Evolutionary conservation across 1,284 basidiomycete genomes (phyloP).

Genomic region (Vanrija sp.): DNA sequence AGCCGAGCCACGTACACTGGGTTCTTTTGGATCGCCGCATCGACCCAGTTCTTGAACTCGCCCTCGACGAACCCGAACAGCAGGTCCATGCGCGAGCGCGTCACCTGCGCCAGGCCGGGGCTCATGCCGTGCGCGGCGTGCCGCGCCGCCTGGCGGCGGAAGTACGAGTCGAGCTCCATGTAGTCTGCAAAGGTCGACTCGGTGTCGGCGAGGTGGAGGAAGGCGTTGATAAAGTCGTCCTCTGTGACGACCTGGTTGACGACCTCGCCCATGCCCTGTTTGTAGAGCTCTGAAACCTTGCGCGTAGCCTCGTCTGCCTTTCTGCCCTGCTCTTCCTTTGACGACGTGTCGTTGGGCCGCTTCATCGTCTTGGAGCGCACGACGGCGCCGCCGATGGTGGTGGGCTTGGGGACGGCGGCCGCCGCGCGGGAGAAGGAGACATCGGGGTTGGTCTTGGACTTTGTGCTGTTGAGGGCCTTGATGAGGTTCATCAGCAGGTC

Average conservation of each 20-base stretch:
- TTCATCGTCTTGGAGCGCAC: constrained; percentile 70
- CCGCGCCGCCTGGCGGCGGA: constrained; percentile 81
- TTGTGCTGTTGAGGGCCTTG: constrained; percentile 57
- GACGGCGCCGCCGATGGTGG: constrained; percentile 46
- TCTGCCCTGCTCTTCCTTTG: not conserved
- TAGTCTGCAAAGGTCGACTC: constrained; percentile 93
- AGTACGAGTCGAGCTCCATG: constrained; percentile 90
- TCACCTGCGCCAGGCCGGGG: constrained; percentile 68
- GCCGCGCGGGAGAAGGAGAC: constrained; percentile 17
- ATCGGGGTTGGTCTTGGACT: constrained; percentile 49
- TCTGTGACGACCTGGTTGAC: constrained; percentile 73
- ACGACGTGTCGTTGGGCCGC: not conserved
- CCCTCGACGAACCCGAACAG: constrained; percentile 88
- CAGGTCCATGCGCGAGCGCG: constrained; percentile 83
- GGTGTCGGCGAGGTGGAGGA: constrained; percentile 84
- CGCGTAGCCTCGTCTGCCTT: constrained; percentile 9
- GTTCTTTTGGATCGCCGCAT: constrained; percentile 70
- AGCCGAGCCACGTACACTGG: constrained; percentile 59
- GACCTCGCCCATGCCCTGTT: constrained; percentile 69
- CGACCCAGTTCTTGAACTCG: constrained; percentile 81
- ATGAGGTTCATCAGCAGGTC: constrained; percentile 62
- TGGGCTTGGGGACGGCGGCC: not conserved
- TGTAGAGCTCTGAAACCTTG: constrained; percentile 57
- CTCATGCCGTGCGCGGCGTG: constrained; percentile 58
- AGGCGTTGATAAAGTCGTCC: constrained; percentile 83